A percentile compares a stretch with the other conserved stretches of the same genome.
Conservation (phyloP, 1,284 basidiomycete genomes). For the Trichosporon faecale region DNA sequence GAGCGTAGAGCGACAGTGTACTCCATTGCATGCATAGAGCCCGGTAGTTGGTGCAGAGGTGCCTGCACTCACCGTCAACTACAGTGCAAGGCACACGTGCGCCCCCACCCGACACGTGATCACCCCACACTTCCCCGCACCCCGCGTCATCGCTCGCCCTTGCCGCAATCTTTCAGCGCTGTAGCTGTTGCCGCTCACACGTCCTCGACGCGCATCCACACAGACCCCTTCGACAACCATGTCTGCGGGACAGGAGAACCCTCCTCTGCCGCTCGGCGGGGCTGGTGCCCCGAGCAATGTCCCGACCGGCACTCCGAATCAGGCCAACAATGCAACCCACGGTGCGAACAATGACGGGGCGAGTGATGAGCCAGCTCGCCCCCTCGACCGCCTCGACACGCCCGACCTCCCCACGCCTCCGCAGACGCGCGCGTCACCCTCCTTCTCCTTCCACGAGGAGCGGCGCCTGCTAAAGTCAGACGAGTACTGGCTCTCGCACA, state of each 20-base stretch:
- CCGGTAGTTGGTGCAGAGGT: too few relatives aligned
- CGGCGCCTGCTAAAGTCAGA: conserved; percentile 46
- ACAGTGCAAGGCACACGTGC: not conserved
- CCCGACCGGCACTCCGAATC: too few relatives aligned
- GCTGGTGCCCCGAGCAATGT: not conserved
- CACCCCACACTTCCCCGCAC: conserved; percentile 3
- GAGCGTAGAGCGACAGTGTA: too few relatives aligned
- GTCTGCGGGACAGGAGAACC: not conserved
- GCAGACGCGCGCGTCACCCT: conserved; percentile 38
- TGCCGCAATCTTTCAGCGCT: not conserved
- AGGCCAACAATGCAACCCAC: too few relatives aligned
- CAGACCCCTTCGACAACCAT: not conserved
- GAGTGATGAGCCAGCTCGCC: not conserved
- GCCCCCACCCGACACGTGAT: not conserved
- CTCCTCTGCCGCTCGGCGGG: not conserved
- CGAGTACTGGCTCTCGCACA: conserved; percentile 50
- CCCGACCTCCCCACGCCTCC: conserved; percentile 18
- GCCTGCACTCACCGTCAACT: too few relatives aligned
- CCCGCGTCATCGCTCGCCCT: not conserved
- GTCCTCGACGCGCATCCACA: not conserved
- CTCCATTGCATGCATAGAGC: too few relatives aligned
- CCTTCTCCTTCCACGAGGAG: conserved; percentile 52
- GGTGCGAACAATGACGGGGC: not conserved
- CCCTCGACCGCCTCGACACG: not conserved
- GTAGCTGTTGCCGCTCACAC: not conserved